These are phyloP conservation scores for Scheffersomyces illinoinensis DNA, from an alignment of 1,139 yeast genomes.

Conservation along the genomic window DNA sequence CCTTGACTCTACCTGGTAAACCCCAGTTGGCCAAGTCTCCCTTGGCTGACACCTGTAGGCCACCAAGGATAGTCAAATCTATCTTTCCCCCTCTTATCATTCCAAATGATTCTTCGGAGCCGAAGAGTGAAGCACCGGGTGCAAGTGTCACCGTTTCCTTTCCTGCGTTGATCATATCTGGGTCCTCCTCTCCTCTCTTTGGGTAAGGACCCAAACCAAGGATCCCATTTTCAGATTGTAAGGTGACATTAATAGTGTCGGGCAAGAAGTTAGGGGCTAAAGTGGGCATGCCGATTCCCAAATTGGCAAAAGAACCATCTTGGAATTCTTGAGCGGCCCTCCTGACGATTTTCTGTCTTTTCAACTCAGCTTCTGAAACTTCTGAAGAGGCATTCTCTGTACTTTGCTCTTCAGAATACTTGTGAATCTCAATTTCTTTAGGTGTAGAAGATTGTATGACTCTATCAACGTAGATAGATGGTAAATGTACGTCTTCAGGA, in stretches of 20 bases:
- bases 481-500: constrained; percentile 50
- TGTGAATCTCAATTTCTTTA: constrained; percentile 42
- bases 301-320: constrained; percentile 44
- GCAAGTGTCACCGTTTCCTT: constrained; percentile 51
- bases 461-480: constrained; percentile 43
- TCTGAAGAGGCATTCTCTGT: constrained; percentile 7
- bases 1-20: constrained; percentile 50
- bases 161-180: constrained; percentile 53
- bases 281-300: constrained; percentile 55
- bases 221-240: constrained; percentile 53
- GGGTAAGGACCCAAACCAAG: constrained; percentile 54
- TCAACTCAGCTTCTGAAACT: constrained; percentile 16
- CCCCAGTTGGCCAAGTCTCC: constrained; percentile 59
- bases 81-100: constrained; percentile 52
- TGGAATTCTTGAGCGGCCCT: constrained; percentile 49
- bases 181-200: constrained; percentile 40
- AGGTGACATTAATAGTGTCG: constrained; percentile 34
- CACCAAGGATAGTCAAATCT: constrained; percentile 48
- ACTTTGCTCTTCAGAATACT: constrained; percentile 9
- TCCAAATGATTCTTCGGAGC: constrained; percentile 51
- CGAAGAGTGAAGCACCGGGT: constrained; percentile 48
- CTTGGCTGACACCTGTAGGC: constrained; percentile 46
- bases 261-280: constrained; percentile 46
- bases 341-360: constrained; percentile 38
- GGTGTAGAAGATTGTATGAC: constrained; percentile 43